Evolutionary conservation across 2,329 filamentous ascomycete genomes (phyloP), one percentile per base, ranked within the genome.

Genomic region (Exophiala alcalophila): DNA sequence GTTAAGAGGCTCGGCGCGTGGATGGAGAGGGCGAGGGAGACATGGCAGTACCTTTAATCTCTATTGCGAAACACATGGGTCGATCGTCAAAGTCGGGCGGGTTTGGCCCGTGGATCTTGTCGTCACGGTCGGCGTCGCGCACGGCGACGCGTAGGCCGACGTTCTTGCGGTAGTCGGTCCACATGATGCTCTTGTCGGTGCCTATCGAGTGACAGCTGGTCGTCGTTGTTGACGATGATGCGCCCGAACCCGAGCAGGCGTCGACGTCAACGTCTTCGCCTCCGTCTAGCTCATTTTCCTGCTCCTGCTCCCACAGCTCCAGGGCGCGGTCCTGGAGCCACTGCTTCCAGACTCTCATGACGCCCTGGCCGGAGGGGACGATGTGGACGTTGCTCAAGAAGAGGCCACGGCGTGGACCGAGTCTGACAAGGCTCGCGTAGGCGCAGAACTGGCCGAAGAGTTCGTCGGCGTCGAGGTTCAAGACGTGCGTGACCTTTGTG

Each of bases 11-110:
- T 12, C 29, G 10, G 4, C 32, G 18, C 21, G 16, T 25, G 28
- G 12, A 14, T 11, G 33, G 5, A 28, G 18, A 30, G 59, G 72
- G 45, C 67, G n/a, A n/a, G n/a, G n/a, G n/a, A n/a, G n/a, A n/a
- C n/a, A n/a, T n/a, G n/a, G n/a, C n/a, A n/a, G n/a, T n/a, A 87
- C 85, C 81, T 75, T 86, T 72, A 57, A 86, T 85, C 42, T 84
- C 77, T 19, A 92, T 68, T 29, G 75, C 75, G 59, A 88, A 92
- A 40, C 73, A 79, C 7, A 86, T 78, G 3, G 81, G 72, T n/a
- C 76, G 64, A 31, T 87, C 80, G 40, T 86, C 80, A 36, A 50
- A 30, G n/a, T 52, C 47, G 18, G 28, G 29, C 12, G 35, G 16
- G 19, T 37, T 35, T 25, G 42, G 31, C 11, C 40, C 33, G 33